phyloP scores from a whole-genome alignment of 163 green algal species.

The Trebouxiophyceae sp. region DNA sequence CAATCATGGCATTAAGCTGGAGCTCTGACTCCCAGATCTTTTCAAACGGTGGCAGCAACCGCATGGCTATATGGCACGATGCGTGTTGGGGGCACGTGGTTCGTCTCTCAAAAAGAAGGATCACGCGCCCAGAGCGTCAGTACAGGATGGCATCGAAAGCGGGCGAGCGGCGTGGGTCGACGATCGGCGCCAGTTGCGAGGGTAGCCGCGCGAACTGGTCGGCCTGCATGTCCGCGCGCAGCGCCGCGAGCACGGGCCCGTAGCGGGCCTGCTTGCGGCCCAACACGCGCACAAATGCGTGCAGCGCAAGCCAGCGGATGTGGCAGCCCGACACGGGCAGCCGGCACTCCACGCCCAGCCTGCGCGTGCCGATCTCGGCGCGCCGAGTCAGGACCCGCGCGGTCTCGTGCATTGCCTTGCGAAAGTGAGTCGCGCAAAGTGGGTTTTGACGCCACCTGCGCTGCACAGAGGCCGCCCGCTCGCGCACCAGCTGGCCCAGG shows the following conservation, averaged over 20 bases:
- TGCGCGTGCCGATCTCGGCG: too few relatives aligned
- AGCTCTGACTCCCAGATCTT: too few relatives aligned
- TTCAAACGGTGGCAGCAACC: too few relatives aligned
- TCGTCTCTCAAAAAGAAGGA: too few relatives aligned
- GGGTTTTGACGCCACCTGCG: too few relatives aligned
- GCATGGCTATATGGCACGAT: too few relatives aligned
- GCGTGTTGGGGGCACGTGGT: too few relatives aligned
- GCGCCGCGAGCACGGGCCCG: constrained; percentile 24
- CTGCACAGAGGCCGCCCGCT: constrained; percentile 2
- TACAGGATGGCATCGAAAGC: constrained; percentile 45
- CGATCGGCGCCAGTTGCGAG: constrained; percentile 19
- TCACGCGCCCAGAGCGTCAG: too few relatives aligned
- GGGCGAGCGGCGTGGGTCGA: constrained; percentile 26
- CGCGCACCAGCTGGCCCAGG: constrained; percentile 28
- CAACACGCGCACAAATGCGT: constrained; percentile 56
- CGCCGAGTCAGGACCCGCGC: too few relatives aligned
- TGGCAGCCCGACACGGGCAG: constrained; percentile 46
- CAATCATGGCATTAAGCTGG: too few relatives aligned
- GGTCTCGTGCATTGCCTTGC: too few relatives aligned
- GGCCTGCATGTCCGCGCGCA: constrained; percentile 27
- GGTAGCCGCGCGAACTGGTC: constrained; percentile 21
- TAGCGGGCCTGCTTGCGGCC: constrained; percentile 45
- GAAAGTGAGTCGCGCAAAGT: too few relatives aligned
- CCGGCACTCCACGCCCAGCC: constrained; percentile 12
- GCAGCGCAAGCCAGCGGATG: constrained; percentile 57